Evolutionary conservation across 352 stramenopile species (phyloP), one percentile per base, ranked within the genome.

Genomic region (Chrysophaeum taylorii): DNA sequence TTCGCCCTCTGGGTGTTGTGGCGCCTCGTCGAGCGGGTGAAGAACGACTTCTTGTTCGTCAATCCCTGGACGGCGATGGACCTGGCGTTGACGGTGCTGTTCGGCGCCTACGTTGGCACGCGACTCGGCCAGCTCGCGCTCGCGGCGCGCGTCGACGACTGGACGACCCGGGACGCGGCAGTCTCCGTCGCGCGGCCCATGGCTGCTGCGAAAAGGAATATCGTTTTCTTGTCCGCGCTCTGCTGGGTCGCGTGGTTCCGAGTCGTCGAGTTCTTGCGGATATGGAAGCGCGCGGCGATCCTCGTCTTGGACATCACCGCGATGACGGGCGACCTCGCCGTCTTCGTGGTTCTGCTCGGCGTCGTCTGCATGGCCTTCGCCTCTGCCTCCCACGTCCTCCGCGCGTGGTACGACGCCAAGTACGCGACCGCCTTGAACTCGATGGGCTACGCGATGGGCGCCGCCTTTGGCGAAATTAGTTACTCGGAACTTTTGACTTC

Each of bases 361-460:
- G 25, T 63, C 25, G 52, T 39, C 33, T 63, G 52, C 33, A 63
- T 63, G 52, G 52, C 52, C 52, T 63, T 63, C 52, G 52, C 52
- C 9, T 63, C 52, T 25, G 52, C 52, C 7, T 25, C 36, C 15
- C 23, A 63, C 52, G 39, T 63, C 52, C 4, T 39, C 15, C 39
- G 21, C 33, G 52, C 25, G 7, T 63, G 52, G 52, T 39, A 5
- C 52, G 52, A 63, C 52, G 7, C 4, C 7, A 25, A 63, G 27
- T 63, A 63, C 52, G 4, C 5, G 7, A 41, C 52, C 12, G 2
- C 39, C 27, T 5, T 39, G 52, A 36, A 9, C 5, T 5, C 25
- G 5, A 25, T 63, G 33, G 52, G 52, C 5, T 41, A 41, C 27
- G 39, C 36, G 7, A 41, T 7, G 25, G 52, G 52, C 25, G 21